Conservation (phyloP, 768 basidiomycete species). For the Rhodosporidiobolus sp. region DNA sequence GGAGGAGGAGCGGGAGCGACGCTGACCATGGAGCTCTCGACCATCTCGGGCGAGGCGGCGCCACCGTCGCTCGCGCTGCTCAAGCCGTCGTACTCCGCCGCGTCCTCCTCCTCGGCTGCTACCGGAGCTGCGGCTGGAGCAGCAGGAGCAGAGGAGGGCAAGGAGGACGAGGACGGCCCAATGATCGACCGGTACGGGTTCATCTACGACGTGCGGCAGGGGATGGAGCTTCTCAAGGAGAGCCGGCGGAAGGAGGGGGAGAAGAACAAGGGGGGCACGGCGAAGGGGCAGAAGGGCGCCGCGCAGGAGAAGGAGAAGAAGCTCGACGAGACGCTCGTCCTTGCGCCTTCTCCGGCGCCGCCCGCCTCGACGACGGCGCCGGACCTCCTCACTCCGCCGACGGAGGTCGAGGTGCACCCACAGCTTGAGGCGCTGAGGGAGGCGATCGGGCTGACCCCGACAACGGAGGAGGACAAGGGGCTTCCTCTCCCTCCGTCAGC, state of each 20-base stretch:
- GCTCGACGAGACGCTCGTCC: background rate
- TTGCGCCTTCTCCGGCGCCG: constrained; percentile 71
- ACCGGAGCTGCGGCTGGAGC: constrained; percentile 69
- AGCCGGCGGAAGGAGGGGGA: constrained; percentile 26
- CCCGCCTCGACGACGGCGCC: background rate
- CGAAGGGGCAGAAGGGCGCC: constrained; percentile 44
- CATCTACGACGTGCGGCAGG: constrained; percentile 82
- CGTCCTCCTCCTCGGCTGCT: constrained; percentile 52
- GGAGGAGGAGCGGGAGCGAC: background rate
- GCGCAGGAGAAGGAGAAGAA: background rate
- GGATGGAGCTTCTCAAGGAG: constrained; percentile 65
- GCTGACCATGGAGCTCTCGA: constrained; percentile 29
- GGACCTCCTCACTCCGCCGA: constrained; percentile 13
- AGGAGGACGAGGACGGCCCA: constrained; percentile 32
- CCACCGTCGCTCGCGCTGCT: constrained; percentile 39
- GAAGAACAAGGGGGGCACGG: constrained; percentile 64
- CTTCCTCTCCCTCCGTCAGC: background rate
- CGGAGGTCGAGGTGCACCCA: constrained; percentile 60
- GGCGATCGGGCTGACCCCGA: constrained; percentile 40
- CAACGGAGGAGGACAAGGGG: constrained; percentile 16
- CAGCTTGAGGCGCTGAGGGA: constrained; percentile 67
- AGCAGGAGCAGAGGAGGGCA: constrained; percentile 67
- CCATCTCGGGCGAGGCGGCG: constrained; percentile 24
- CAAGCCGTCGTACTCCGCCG: constrained; percentile 43
- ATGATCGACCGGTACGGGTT: constrained; percentile 79